Evolutionary conservation across 2,329 filamentous ascomycete species (phyloP).

Genomic region (Pseudonectria foliicola): DNA sequence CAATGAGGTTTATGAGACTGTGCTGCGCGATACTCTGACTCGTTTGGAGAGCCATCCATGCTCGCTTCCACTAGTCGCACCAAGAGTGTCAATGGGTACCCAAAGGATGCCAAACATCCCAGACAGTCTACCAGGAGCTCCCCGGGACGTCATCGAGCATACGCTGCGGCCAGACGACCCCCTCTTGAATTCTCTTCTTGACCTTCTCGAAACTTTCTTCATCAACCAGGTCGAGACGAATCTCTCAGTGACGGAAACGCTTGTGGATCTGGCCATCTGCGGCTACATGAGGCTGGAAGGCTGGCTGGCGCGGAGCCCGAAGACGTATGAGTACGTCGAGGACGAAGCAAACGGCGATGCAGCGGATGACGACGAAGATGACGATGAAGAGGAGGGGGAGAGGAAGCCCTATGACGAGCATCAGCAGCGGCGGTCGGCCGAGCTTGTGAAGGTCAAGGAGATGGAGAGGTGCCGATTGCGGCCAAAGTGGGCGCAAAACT

Average conservation of each 20-base stretch:
- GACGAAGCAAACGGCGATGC: slow-evolving; percentile 22
- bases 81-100: slow-evolving; percentile 50
- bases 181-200: slow-evolving; percentile 57
- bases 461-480: slow-evolving; percentile 46
- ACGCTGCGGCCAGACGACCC: slow-evolving; percentile 57
- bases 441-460: slow-evolving; percentile 33
- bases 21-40: slow-evolving; percentile 63
- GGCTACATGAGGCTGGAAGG: slow-evolving; percentile 78
- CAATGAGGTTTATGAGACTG: slow-evolving; percentile 64
- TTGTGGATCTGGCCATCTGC: slow-evolving; percentile 77
- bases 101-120: slow-evolving; percentile 49
- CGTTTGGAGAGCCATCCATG: slow-evolving; percentile 67
- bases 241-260: slow-evolving; percentile 73
- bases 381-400: slow-evolving; percentile 1
- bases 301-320: slow-evolving; percentile 76
- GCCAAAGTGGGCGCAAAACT: slow-evolving; percentile 45
- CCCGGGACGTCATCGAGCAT: slow-evolving; percentile 54
- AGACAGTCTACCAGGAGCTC: slow-evolving; percentile 51
- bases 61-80: slow-evolving; percentile 60
- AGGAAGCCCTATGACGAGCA: background rate
- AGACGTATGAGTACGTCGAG: slow-evolving; percentile 46
- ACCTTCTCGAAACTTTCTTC: slow-evolving; percentile 73
- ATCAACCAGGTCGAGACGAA: slow-evolving; percentile 90
- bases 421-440: slow-evolving; percentile 10
- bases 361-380: slow-evolving; percentile 1